Evolutionary conservation across 257 asterid genomes (phyloP).

Genomic region (Fraxinus cuspidata): DNA sequence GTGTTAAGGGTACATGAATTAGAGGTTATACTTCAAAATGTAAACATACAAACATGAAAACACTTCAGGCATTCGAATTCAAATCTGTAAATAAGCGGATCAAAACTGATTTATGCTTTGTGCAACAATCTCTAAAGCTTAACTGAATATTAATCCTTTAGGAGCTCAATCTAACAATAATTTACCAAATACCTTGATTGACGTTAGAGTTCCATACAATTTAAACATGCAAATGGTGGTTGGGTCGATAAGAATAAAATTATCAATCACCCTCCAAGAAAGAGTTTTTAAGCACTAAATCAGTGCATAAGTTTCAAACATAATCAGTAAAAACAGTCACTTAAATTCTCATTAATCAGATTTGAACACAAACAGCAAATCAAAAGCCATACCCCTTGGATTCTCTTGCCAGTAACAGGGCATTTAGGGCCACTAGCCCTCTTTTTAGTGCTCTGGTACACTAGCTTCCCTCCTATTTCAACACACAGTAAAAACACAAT

Average conservation of each 20-base stretch:
- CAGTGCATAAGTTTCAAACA: not conserved
- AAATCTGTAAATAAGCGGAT: not conserved
- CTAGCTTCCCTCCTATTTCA: slow-evolving; percentile 5
- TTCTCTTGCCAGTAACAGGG: slow-evolving; percentile 9
- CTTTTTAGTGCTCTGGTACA: slow-evolving; percentile 3
- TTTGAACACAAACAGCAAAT: not conserved
- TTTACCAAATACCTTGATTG: not conserved
- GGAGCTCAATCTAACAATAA: not conserved
- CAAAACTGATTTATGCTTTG: not conserved
- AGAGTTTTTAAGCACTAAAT: not conserved
- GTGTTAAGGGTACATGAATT: not conserved
- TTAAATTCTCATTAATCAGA: not conserved
- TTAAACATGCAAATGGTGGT: not conserved
- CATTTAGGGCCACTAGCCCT: slow-evolving; percentile 11
- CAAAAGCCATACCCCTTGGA: slow-evolving; percentile 1
- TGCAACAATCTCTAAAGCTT: not conserved
- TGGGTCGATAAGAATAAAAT: not conserved
- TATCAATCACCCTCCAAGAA: not conserved
- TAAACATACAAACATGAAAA: not conserved
- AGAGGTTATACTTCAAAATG: too few species aligned
- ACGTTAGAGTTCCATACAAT: not conserved
- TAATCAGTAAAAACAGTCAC: not conserved
- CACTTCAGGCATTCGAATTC: not conserved
- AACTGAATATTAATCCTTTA: not conserved
- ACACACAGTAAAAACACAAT: not conserved